Percentiles rank a stretch among this genome's conserved stretches.
Conservation (phyloP, 202 grass and related monocot species). For the Panicum virgatum region DNA sequence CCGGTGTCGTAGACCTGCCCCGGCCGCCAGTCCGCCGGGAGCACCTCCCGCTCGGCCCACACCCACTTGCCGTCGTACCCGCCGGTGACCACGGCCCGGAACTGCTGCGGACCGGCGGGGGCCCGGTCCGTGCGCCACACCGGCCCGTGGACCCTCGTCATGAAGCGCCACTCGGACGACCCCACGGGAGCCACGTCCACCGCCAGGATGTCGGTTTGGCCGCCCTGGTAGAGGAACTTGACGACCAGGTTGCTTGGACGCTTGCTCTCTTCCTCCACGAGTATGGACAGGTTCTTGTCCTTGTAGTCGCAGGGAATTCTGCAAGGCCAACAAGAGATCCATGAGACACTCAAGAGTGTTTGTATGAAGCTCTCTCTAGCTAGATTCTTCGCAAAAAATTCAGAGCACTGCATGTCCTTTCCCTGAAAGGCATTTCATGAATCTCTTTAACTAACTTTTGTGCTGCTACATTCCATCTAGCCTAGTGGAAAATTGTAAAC, state of each 20-base stretch:
- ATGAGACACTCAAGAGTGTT: constrained; percentile 8
- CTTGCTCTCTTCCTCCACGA: constrained; percentile 56
- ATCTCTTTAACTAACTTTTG: background rate
- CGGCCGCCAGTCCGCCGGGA: constrained; percentile 49
- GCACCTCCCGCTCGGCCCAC: constrained; percentile 60
- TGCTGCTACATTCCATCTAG: background rate
- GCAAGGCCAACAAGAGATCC: background rate
- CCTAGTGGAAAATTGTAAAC: background rate
- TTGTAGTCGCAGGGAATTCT: constrained; percentile 65
- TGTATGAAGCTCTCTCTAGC: background rate
- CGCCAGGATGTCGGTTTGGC: constrained; percentile 63
- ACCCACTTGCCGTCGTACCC: constrained; percentile 75
- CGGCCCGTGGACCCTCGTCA: constrained; percentile 50
- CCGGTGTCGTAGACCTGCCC: constrained; percentile 61
- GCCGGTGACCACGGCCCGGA: constrained; percentile 61
- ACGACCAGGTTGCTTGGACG: constrained; percentile 39
- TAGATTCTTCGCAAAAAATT: background rate
- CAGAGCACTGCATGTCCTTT: background rate
- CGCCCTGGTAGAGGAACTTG: constrained; percentile 68
- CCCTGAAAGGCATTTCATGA: background rate
- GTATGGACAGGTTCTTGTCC: constrained; percentile 59
- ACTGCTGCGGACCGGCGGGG: constrained; percentile 45
- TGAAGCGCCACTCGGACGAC: constrained; percentile 55
- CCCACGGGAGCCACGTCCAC: constrained; percentile 55
- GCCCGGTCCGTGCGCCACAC: constrained; percentile 52